phyloP scores from a whole-genome alignment of 768 basidiomycete species.

The Amanita rimosa region DNA sequence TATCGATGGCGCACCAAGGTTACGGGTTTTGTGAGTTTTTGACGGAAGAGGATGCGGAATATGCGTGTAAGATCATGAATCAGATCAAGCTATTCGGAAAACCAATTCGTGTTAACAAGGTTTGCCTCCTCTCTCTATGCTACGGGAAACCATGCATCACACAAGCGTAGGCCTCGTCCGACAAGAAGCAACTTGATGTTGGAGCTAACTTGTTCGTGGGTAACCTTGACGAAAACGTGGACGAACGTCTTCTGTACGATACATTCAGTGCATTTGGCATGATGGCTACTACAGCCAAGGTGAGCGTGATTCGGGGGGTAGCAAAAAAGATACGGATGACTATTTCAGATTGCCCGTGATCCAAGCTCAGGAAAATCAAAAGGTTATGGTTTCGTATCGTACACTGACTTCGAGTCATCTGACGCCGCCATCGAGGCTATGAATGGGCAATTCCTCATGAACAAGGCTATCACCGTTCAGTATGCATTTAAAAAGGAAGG shows the following conservation, averaged over 20 bases:
- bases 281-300: constrained; percentile 87
- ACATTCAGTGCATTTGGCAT: constrained; percentile 94
- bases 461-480: constrained; percentile 94
- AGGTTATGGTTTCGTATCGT: constrained; percentile 96
- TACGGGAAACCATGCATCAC: constrained; percentile 9
- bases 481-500: constrained; percentile 99
- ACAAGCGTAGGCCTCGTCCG: constrained; percentile 74
- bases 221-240: constrained; percentile 90
- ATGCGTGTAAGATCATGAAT: constrained; percentile 99
- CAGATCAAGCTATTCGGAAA: constrained; percentile 99
- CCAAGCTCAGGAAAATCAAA: constrained; percentile 77
- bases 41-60: constrained; percentile 98
- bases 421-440: constrained; percentile 95
- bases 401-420: constrained; percentile 94
- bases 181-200: constrained; percentile 96
- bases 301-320: constrained; percentile 17
- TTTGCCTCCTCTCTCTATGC: constrained; percentile 23
- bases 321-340: not conserved
- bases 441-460: constrained; percentile 97
- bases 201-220: constrained; percentile 97
- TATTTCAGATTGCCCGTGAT: constrained; percentile 78
- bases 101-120: constrained; percentile 98
- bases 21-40: constrained; percentile 99
- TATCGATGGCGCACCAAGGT: constrained; percentile 97
- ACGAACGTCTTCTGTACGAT: constrained; percentile 86